phyloP scores from a whole-genome alignment of 441 rosid species.

The Gossypium gossypioides region DNA sequence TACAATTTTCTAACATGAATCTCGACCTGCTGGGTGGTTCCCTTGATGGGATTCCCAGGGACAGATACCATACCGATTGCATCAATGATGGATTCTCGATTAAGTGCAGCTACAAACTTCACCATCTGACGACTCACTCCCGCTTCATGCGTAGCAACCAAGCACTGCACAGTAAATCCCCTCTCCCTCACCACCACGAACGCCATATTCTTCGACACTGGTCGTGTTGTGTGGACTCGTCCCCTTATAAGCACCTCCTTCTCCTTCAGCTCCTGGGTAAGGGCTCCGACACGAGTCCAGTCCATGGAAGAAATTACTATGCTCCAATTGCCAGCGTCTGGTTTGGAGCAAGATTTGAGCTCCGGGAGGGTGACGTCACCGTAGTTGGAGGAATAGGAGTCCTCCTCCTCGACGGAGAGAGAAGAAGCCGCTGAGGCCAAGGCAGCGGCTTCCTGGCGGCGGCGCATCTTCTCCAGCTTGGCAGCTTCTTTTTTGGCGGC shows the following conservation, averaged over 20 bases:
- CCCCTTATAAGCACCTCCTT: constrained; percentile 51
- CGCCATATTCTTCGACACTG: constrained; percentile 44
- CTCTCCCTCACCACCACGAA: constrained; percentile 52
- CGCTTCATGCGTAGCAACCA: constrained; percentile 38
- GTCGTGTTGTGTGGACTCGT: constrained; percentile 46
- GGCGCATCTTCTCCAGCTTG: constrained; percentile 68
- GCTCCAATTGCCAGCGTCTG: constrained; percentile 34
- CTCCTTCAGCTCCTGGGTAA: constrained; percentile 34
- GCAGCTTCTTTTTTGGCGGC: constrained; percentile 84
- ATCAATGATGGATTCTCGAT: constrained; percentile 55
- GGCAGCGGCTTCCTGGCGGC: constrained; percentile 44
- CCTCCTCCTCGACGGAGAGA: constrained; percentile 40
- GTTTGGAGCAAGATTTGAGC: constrained; percentile 42
- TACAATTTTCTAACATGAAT: constrained; percentile 50
- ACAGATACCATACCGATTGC: constrained; percentile 44
- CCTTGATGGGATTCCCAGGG: constrained; percentile 42
- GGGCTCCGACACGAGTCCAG: constrained; percentile 36
- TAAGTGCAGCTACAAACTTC: constrained; percentile 38
- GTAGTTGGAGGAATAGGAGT: constrained; percentile 40
- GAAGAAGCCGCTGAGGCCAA: constrained; percentile 28
- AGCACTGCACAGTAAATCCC: constrained; percentile 37
- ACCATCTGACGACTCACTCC: constrained; percentile 56
- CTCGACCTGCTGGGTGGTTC: constrained; percentile 67
- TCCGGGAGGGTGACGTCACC: constrained; percentile 54
- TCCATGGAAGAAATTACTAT: constrained; percentile 29